Percentiles rank a stretch among this genome's conserved stretches.
These are phyloP conservation scores for Oryza glaberrima DNA, from an alignment of 176 grass and related monocot genomes.

Conservation along the genomic window DNA sequence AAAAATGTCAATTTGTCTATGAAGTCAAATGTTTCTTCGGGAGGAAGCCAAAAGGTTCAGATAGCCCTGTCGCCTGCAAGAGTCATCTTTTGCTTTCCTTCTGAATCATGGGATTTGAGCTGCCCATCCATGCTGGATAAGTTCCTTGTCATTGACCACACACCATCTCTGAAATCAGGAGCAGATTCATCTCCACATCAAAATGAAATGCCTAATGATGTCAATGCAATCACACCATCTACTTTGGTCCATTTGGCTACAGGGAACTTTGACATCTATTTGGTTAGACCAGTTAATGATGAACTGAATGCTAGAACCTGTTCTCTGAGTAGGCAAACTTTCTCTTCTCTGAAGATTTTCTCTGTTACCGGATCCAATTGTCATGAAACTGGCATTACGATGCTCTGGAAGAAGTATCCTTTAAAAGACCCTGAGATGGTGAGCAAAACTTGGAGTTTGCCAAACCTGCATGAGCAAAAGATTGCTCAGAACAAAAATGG, in stretches of 20 bases:
- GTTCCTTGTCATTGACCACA: constrained; percentile 80
- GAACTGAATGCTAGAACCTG: constrained; percentile 37
- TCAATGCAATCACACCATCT: constrained; percentile 45
- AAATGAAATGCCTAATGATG: constrained; percentile 49
- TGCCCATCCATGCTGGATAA: constrained; percentile 65
- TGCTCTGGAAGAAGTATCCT: constrained; percentile 66
- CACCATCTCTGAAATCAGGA: constrained; percentile 42
- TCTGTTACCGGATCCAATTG: constrained; percentile 55
- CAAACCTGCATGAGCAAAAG: constrained; percentile 64
- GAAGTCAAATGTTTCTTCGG: constrained; percentile 39
- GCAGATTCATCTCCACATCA: constrained; percentile 39
- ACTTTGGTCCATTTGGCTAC: constrained; percentile 73
- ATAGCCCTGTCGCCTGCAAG: constrained; percentile 62
- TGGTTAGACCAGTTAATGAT: constrained; percentile 57
- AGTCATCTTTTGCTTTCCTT: constrained; percentile 83
- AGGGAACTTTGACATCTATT: constrained; percentile 71
- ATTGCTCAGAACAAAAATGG: constrained; percentile 50
- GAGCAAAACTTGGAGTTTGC: constrained; percentile 75
- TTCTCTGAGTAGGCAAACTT: constrained; percentile 51
- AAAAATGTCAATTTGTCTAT: constrained; percentile 39
- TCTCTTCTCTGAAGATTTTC: constrained; percentile 76
- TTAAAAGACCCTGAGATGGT: constrained; percentile 61
- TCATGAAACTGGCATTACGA: constrained; percentile 55
- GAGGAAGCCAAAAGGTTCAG: constrained; percentile 57
- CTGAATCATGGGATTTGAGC: constrained; percentile 60